Evolutionary conservation across 768 basidiomycete genomes (phyloP).

Genomic region (Floccularia luteovirens): DNA sequence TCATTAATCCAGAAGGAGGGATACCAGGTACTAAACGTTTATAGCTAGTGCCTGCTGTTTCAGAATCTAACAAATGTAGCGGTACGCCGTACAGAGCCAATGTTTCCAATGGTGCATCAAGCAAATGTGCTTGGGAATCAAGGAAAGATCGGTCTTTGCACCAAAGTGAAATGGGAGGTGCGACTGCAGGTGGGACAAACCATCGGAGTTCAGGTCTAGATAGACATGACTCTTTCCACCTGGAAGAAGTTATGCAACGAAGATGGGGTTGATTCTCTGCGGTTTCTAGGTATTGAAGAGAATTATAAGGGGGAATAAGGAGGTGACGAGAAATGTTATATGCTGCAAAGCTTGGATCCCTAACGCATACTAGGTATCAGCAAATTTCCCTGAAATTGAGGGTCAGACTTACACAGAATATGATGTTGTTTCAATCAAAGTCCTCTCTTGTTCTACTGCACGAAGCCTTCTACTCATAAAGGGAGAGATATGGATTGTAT

Average conservation of each 20-base stretch:
- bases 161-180: constrained; percentile 71
- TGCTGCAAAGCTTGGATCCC: constrained; percentile 49
- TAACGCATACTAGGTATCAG: constrained; percentile 11
- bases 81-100: constrained; percentile 83
- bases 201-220: constrained; percentile 77
- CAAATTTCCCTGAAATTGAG: background rate
- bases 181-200: constrained; percentile 80
- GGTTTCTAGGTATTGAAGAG: constrained; percentile 21
- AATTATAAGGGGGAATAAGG: constrained; percentile 21
- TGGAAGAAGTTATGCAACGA: constrained; percentile 46
- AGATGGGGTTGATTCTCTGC: constrained; percentile 46
- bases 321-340: constrained; percentile 22
- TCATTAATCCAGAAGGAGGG: constrained; percentile 60
- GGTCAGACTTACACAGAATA: constrained; percentile 32
- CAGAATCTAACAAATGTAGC: constrained; percentile 52
- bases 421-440: constrained; percentile 27
- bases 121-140: constrained; percentile 52
- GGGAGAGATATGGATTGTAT: constrained; percentile 51
- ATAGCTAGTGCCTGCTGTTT: constrained; percentile 38
- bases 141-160: constrained; percentile 76
- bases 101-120: constrained; percentile 68
- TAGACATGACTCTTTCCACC: constrained; percentile 74
- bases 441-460: constrained; percentile 36
- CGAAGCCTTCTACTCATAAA: constrained; percentile 49
- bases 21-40: constrained; percentile 48